Evolutionary conservation across 2,329 filamentous ascomycete species (phyloP).

Genomic region (Claviceps pazoutovae): DNA sequence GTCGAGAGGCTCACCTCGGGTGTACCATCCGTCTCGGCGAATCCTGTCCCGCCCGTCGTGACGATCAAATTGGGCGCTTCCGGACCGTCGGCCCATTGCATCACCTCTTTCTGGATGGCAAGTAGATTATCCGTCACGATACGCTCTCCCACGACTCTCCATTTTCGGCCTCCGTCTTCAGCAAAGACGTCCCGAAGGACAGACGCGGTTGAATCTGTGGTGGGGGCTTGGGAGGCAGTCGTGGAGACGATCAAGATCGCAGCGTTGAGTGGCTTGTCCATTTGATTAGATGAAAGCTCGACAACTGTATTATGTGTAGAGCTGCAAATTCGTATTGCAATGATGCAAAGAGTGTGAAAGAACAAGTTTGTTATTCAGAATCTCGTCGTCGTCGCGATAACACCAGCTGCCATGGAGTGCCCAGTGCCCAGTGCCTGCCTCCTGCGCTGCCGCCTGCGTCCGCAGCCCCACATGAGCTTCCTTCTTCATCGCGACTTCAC

Average conservation of each 20-base stretch:
- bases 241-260: constrained; percentile 83
- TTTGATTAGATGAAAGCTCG: constrained; percentile 5
- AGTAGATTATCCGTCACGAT: constrained; percentile 69
- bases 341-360: background rate
- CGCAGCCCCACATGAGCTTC: background rate
- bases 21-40: constrained; percentile 71
- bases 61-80: constrained; percentile 60
- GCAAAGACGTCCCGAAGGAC: constrained; percentile 56
- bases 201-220: constrained; percentile 59
- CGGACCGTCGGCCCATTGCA: constrained; percentile 55
- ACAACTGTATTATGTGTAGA: background rate
- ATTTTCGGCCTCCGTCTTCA: constrained; percentile 52
- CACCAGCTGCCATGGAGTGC: background rate
- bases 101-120: constrained; percentile 62
- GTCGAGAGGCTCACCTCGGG: constrained; percentile 52
- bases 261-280: constrained; percentile 41
- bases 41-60: constrained; percentile 87
- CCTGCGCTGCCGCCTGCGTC: background rate
- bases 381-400: background rate
- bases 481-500: background rate
- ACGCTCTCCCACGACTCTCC: constrained; percentile 52
- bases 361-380: background rate
- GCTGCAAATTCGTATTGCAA: background rate
- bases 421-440: background rate
- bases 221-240: constrained; percentile 67